phyloP scores from a whole-genome alignment of 768 basidiomycete species.

The Boletellus emodensis region DNA sequence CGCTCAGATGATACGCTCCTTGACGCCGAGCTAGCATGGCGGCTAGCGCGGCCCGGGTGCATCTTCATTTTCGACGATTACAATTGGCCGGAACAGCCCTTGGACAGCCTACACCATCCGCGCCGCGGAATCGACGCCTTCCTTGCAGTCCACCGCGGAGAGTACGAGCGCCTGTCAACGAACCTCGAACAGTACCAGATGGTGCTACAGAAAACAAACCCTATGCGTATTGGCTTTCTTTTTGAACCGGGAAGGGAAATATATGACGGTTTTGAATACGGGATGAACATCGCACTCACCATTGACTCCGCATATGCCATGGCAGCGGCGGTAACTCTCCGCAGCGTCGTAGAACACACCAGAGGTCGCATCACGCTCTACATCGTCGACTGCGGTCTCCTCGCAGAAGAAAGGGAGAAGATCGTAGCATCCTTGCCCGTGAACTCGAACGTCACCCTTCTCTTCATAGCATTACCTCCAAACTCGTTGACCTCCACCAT shows the following conservation, averaged over 20 bases:
- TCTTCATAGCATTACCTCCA: constrained; percentile 38
- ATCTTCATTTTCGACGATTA: constrained; percentile 59
- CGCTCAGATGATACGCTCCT: constrained; percentile 57
- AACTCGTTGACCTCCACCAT: constrained; percentile 24
- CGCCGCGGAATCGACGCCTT: constrained; percentile 56
- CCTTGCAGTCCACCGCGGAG: constrained; percentile 44
- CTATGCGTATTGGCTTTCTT: constrained; percentile 52
- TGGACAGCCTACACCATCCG: constrained; percentile 50
- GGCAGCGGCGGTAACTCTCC: constrained; percentile 46
- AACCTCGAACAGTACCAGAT: constrained; percentile 44
- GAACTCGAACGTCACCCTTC: constrained; percentile 34
- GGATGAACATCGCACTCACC: constrained; percentile 45
- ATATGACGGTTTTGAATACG: constrained; percentile 36
- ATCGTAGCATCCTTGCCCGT: constrained; percentile 29
- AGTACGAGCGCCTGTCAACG: constrained; percentile 41
- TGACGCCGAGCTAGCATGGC: constrained; percentile 58
- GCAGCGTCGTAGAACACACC: constrained; percentile 36
- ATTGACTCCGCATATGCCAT: constrained; percentile 44
- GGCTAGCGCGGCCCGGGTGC: constrained; percentile 47
- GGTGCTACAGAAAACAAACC: constrained; percentile 45
- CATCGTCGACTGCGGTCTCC: constrained; percentile 45
- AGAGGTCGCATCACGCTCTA: constrained; percentile 44
- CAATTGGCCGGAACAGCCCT: constrained; percentile 46
- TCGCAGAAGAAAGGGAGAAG: constrained; percentile 31
- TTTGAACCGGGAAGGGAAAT: constrained; percentile 6